Base-by-base conservation (phyloP, 169 alveolate species). In the Cryptosporidium felis region DNA sequence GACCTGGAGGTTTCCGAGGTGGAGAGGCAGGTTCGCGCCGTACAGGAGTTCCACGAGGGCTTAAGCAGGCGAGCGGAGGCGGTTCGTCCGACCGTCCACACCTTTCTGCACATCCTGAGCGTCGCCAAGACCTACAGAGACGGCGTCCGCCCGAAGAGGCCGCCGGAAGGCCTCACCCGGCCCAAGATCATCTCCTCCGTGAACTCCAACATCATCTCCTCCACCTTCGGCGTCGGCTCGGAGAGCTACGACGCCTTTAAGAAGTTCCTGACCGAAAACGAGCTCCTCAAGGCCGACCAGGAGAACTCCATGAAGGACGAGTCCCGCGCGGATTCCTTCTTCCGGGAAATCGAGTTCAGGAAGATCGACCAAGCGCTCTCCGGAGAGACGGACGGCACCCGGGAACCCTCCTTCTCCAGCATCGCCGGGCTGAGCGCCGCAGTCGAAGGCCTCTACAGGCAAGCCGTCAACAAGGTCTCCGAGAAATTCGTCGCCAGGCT, bases 181-280 rank as follows among this genome's bases (percentile, higher is more conserved):
- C 81, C 81, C 26, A 65, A 49, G 34, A 65, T 65, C 10, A 65
- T 65, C 2, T 46, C 62, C n/a, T 65, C 81, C 10, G 16, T 23
- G 10, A 65, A 65, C 18, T 65, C 81, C 8, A 65, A 46, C 16
- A 42, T 65, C 26, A 65, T 65, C 26, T 38, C 81, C 5, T 47
- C 53, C 21, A 65, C 59, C 4, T 65, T 65, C 30, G 23, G 21
- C 21, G 32, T 65, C 5, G 32, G 45, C 21, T 9, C 23, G 8
- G 59, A 44, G 8, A 23, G 40, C 0, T 65, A 65, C 34, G 32
- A 44, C 8, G 1, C 18, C 1, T 36, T 65, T 12, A 65, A 47
- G n/a, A 62, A 65, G 8, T 65, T 65, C 49, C n/a, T 46, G 0
- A 45, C 45, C 16, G 49, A 44, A 26, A 49, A 30, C 3, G 28